phyloP scores from a whole-genome alignment of 2,329 filamentous ascomycete species.

The Pestalotiopsis sp. region DNA sequence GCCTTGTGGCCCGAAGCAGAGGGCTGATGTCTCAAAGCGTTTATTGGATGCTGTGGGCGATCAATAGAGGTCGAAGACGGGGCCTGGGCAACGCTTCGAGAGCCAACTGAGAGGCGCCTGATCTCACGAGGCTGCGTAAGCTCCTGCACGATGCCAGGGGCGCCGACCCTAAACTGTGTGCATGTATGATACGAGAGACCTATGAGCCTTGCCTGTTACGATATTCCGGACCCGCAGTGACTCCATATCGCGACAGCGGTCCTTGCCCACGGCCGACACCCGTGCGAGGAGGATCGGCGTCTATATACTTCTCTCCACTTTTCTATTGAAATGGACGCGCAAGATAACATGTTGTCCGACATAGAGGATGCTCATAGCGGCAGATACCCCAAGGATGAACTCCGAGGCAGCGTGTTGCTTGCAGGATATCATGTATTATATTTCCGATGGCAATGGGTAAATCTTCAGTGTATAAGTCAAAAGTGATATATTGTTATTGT shows the following conservation, averaged over 20 bases:
- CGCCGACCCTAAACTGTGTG: background rate
- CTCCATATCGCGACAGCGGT: background rate
- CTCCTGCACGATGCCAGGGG: background rate
- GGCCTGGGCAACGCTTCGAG: background rate
- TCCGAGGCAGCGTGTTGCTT: background rate
- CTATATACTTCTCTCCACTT: background rate
- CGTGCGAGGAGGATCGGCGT: background rate
- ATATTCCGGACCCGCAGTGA: background rate
- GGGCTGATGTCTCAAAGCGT: background rate
- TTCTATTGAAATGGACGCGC: constrained; percentile 4
- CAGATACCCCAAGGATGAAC: background rate
- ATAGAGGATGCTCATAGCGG: background rate
- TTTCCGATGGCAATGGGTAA: background rate
- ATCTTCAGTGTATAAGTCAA: background rate
- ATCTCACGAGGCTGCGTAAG: background rate
- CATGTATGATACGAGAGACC: background rate
- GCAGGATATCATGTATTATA: background rate
- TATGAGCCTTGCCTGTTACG: background rate
- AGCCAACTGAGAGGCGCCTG: background rate
- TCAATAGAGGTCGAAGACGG: background rate
- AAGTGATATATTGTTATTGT: background rate
- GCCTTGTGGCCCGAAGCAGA: background rate
- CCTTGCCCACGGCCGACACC: background rate
- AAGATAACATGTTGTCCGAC: background rate
- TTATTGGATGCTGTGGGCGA: background rate